Conservation (phyloP, 176 grass and related monocot genomes). For the Rhynchospora breviuscula region DNA sequence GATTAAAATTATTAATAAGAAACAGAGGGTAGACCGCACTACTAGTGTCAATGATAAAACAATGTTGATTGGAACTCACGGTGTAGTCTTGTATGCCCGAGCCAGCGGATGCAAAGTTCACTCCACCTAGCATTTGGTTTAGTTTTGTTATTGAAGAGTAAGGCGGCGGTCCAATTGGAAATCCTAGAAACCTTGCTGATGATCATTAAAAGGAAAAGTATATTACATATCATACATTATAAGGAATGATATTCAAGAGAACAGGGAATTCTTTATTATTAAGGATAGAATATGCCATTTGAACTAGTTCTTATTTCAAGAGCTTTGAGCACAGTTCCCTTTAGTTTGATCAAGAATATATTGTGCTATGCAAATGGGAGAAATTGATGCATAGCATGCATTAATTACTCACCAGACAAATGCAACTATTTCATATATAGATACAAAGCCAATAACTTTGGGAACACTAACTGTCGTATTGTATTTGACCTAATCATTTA, state of each 20-base stretch:
- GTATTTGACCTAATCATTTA: too few relatives aligned
- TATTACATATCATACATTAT: background rate
- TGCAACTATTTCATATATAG: too few relatives aligned
- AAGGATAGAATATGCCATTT: too few relatives aligned
- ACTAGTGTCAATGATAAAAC: background rate
- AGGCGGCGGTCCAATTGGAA: slow-evolving; percentile 9
- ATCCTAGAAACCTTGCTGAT: slow-evolving; percentile 26
- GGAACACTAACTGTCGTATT: too few relatives aligned
- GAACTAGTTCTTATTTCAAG: too few relatives aligned
- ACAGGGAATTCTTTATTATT: background rate
- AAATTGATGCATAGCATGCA: too few relatives aligned
- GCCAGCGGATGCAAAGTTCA: slow-evolving; percentile 27
- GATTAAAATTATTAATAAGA: background rate
- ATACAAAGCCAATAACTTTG: too few relatives aligned
- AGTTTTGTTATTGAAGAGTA: slow-evolving; percentile 11
- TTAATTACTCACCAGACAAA: too few relatives aligned
- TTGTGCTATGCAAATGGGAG: too few relatives aligned
- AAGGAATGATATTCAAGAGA: background rate
- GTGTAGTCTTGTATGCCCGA: slow-evolving; percentile 20
- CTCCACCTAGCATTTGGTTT: slow-evolving; percentile 27
- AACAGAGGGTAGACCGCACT: background rate
- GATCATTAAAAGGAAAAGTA: background rate
- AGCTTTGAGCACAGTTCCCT: too few relatives aligned
- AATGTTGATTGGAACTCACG: background rate
- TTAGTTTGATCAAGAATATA: too few relatives aligned